Base-by-base conservation (phyloP, 768 basidiomycete genomes). In the Mycena haematopus region DNA sequence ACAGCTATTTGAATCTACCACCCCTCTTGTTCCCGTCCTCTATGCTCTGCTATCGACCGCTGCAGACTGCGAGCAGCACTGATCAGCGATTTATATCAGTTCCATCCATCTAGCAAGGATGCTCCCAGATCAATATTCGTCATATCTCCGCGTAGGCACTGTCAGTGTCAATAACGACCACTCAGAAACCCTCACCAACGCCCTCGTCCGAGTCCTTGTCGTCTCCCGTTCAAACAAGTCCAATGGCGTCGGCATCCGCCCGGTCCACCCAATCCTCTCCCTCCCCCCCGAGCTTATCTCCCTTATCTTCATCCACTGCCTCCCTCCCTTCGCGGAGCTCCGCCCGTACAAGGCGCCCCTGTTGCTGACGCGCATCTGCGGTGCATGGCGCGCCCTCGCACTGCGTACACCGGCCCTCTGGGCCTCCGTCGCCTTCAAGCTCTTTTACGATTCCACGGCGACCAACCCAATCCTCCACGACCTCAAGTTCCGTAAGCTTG, bases 381-480 rank as follows among this genome's bases (percentile, higher is more conserved):
- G 58, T 2, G 27, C 25, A 25, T 59, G 58, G 58, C 58, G 58
- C 36, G 50, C 47, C 6, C 38, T 59, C 13, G 58, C 58, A 2
- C 46, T 59, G 27, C 40, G 50, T n/a, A 59, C 58, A 3, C 50
- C 58, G 6, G 49, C 42, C 50, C 47, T 59, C 29, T 59, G 58
- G 58, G 29, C 24, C 25, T 45, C 35, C 27, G 58, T 59, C 22
- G 17, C 33, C n/a, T 52, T 59, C 38, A 36, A 59, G 50, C 46
- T 52, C 58, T 59, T 52, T 31, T 38, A 44, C 40, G 27, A 22
- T 50, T 19, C 56, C 22, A 5, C 22, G 0, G 35, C 44, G 44
- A 14, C 44, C 44, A 45, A 24, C 44, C 21, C 44, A 10, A 7
- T 11, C 3, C 50, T 2, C 21, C 29, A 42, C 19, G 27, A 8